Evolutionary conservation across 164 flowering plant species (phyloP).

Genomic region (Brasenia schreberi): DNA sequence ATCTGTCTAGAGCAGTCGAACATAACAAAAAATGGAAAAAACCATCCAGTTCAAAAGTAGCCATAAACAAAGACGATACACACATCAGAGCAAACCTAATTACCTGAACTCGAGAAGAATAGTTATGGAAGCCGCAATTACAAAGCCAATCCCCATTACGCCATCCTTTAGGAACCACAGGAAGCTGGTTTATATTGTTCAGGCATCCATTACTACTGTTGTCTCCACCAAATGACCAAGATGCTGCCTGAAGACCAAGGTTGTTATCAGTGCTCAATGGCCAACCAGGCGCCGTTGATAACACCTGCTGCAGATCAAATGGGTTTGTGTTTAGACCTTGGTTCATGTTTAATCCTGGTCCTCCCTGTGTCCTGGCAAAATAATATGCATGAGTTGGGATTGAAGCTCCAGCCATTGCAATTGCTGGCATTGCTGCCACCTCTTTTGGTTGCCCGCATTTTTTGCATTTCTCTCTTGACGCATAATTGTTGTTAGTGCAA

Average conservation of each 20-base stretch:
- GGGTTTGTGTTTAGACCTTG: not conserved
- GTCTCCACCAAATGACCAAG: conserved; percentile 42
- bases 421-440: conserved; percentile 90
- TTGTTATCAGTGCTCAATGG: conserved; percentile 32
- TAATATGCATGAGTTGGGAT: conserved; percentile 68
- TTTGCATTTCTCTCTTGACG: conserved; percentile 95
- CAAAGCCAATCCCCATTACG: conserved; percentile 93
- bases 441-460: conserved; percentile 96
- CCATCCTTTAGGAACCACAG: conserved; percentile 65
- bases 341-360: conserved; percentile 29
- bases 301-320: conserved; percentile 29
- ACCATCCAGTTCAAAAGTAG: too few species aligned
- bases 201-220: conserved; percentile 21
- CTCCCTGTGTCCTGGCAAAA: conserved; percentile 68
- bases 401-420: conserved; percentile 84
- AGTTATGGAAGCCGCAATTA: conserved; percentile 87
- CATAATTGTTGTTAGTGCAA: conserved; percentile 99
- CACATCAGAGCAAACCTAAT: too few species aligned
- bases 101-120: conserved; percentile 84
- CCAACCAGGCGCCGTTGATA: conserved; percentile 42
- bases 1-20: too few species aligned
- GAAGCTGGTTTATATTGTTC: conserved; percentile 31
- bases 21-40: too few species aligned
- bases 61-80: too few species aligned
- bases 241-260: conserved; percentile 31